Base-by-base conservation (phyloP, 768 basidiomycete species). In the Russula griseocarnosa region DNA sequence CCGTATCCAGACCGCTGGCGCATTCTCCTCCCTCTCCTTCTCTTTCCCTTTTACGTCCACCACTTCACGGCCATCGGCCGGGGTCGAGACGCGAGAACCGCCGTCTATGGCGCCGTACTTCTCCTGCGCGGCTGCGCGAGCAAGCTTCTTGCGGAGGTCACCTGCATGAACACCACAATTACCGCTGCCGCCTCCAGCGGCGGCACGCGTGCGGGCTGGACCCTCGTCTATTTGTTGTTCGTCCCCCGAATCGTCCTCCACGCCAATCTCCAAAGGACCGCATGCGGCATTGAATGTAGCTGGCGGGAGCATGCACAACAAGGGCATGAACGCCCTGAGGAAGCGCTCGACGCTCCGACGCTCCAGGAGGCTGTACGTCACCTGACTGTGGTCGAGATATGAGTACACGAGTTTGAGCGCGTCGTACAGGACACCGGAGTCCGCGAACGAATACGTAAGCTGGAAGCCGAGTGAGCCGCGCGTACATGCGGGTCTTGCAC, bases 311-410 rank as follows among this genome's bases (percentile, higher is more conserved):
- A 80, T 88, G 79, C 87, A 93, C 34, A 98, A 78, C 38, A 86
- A 76, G 11, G 94, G 93, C 53, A 98, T 79, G 73, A 98, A 94
- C 11, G 83, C 78, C 40, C 90, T 84, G 36, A 99, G 78, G 76
- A 95, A 95, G 54, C 81, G 81, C 72, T 98, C 97, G 47, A 98
- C 85, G 34, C 83, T 80, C 51, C 90, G 85, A 51, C 93, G 84
- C 76, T 98, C 96, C 57, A 81, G 79, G 3, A 81, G 75, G 63
- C 86, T 88, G 74, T 92, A 92, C 62, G 84, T 82, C 18, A 81
- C 83, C 69, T 86, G 85, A 53, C 89, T 88, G 72, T 89, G 92
- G 70, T 98, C 96, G 69, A 99, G 81, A 78, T 92, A 98, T 16
- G 87, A 86, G 72, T 91, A 89, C 65, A 95, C 83, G 76, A 99